Conservation (phyloP, 352 stramenopile genomes). For the Globisporangium uncinulatum region DNA sequence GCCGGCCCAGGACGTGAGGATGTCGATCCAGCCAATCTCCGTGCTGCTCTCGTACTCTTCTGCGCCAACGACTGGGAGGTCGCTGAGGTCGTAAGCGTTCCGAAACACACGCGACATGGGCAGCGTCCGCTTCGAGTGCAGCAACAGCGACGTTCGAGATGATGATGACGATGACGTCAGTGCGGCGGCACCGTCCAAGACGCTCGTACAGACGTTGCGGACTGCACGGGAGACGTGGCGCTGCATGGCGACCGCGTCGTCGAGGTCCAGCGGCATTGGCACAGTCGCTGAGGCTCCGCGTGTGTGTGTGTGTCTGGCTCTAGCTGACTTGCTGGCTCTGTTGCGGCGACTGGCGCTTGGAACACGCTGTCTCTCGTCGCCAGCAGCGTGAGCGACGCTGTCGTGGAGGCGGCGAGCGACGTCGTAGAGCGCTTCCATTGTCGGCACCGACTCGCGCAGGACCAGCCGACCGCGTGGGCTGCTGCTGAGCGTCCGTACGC, state of each 20-base stretch:
- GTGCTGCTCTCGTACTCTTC: slow-evolving; percentile 74
- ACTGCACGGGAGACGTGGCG: slow-evolving; percentile 32
- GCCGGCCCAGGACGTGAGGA: slow-evolving; percentile 67
- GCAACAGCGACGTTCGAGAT: slow-evolving; percentile 25
- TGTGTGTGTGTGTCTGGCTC: not conserved
- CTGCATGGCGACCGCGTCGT: slow-evolving; percentile 16
- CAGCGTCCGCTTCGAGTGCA: slow-evolving; percentile 52
- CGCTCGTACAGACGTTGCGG: slow-evolving; percentile 59
- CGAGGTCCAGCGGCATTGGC: not conserved
- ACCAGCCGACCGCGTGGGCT: slow-evolving; percentile 42
- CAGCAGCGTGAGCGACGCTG: not conserved
- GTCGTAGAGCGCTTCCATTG: slow-evolving; percentile 47
- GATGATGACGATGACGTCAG: slow-evolving; percentile 36
- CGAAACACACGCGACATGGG: slow-evolving; percentile 70
- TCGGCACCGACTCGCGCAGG: slow-evolving; percentile 40
- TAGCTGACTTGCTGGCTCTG: not conserved
- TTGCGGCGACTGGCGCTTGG: not conserved
- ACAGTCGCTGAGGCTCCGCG: not conserved
- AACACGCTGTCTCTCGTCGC: not conserved
- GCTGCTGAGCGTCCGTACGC: slow-evolving; percentile 46
- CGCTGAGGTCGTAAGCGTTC: slow-evolving; percentile 45
- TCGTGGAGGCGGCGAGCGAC: slow-evolving; percentile 48
- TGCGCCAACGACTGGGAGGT: slow-evolving; percentile 61
- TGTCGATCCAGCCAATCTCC: slow-evolving; percentile 79
- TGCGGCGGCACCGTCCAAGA: slow-evolving; percentile 36